A percentile compares a stretch with the other conserved stretches of the same genome.
Evolutionary conservation across 805 yeast genomes (phyloP).

Genomic region (Kazachstania viticola): DNA sequence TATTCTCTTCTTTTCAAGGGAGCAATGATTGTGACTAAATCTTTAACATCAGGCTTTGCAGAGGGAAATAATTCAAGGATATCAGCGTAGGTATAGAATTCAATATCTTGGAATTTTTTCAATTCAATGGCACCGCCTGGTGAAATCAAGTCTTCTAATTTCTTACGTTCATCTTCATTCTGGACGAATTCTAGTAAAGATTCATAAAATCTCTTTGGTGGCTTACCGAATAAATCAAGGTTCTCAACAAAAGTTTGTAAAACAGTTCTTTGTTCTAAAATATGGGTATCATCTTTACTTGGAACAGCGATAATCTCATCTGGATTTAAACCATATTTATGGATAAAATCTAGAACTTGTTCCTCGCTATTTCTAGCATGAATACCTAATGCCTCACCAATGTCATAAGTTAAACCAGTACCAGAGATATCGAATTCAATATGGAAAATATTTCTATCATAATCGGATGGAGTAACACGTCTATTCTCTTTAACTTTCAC

Average conservation of each 20-base stretch:
- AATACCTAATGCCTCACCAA: conserved; percentile 94
- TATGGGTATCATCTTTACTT: conserved; percentile 46
- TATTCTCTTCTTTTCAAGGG: conserved; percentile 95
- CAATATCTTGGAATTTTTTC: conserved; percentile 76
- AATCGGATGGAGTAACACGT: conserved; percentile 81
- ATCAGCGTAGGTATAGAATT: conserved; percentile 71
- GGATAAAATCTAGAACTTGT: conserved; percentile 57
- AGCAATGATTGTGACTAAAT: conserved; percentile 61
- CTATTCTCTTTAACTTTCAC: conserved; percentile 86
- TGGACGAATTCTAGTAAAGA: conserved; percentile 60
- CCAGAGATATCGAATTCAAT: conserved; percentile 87
- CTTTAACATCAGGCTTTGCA: conserved; percentile 65
- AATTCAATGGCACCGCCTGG: conserved; percentile 77
- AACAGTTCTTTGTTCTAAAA: conserved; percentile 65
- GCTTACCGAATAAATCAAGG: conserved; percentile 85
- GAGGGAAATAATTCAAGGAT: conserved; percentile 67
- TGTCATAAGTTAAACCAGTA: conserved; percentile 81
- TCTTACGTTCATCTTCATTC: conserved; percentile 53
- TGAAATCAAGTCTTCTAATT: conserved; percentile 52
- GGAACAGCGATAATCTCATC: conserved; percentile 61
- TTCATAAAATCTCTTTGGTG: conserved; percentile 91
- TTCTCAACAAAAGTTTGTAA: conserved; percentile 72
- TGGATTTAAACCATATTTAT: conserved; percentile 59
- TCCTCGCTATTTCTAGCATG: conserved; percentile 74
- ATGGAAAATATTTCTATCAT: conserved; percentile 92